Evolutionary conservation across 78 protist genomes (phyloP).

Genomic region (Guillardia theta): DNA sequence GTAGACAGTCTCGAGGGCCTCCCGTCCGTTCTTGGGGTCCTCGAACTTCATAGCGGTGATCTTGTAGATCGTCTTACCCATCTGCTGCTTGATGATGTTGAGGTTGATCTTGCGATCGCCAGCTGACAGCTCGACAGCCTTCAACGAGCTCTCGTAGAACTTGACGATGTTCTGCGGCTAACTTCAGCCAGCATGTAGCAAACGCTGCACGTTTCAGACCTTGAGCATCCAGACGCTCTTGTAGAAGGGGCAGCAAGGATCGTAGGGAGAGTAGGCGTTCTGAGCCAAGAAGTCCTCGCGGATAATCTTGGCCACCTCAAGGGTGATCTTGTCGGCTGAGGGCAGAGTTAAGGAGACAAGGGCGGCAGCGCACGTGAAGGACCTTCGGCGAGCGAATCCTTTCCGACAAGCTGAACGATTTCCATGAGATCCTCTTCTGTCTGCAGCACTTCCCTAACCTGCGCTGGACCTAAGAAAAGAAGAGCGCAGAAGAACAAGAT

Average conservation of each 20-base stretch:
- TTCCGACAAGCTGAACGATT: slow-evolving; percentile 96
- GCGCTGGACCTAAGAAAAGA: background rate
- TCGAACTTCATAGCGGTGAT: slow-evolving; percentile 71
- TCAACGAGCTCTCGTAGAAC: slow-evolving; percentile 73
- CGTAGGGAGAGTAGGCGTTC: slow-evolving; percentile 47
- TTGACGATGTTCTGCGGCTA: slow-evolving; percentile 85
- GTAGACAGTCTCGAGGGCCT: background rate
- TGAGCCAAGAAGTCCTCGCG: slow-evolving; percentile 97
- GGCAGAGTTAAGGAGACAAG: background rate
- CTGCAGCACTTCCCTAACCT: slow-evolving; percentile 87
- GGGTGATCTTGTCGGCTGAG: slow-evolving; percentile 6
- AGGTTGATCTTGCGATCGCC: slow-evolving; percentile 77
- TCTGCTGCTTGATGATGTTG: slow-evolving; percentile 62
- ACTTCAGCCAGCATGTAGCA: too few species aligned
- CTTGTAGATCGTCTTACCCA: slow-evolving; percentile 54
- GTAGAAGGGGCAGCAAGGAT: slow-evolving; percentile 89
- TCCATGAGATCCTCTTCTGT: slow-evolving; percentile 95
- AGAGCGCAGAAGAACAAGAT: too few species aligned
- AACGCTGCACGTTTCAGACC: too few species aligned
- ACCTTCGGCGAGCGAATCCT: slow-evolving; percentile 97
- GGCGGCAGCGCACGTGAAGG: too few species aligned
- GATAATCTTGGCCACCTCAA: slow-evolving; percentile 90
- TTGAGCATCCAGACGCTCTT: slow-evolving; percentile 97
- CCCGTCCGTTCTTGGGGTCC: slow-evolving; percentile 74
- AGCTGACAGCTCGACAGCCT: slow-evolving; percentile 68